Conservation (phyloP, 164 flowering plant species). For the Chimonanthus praecox region DNA sequence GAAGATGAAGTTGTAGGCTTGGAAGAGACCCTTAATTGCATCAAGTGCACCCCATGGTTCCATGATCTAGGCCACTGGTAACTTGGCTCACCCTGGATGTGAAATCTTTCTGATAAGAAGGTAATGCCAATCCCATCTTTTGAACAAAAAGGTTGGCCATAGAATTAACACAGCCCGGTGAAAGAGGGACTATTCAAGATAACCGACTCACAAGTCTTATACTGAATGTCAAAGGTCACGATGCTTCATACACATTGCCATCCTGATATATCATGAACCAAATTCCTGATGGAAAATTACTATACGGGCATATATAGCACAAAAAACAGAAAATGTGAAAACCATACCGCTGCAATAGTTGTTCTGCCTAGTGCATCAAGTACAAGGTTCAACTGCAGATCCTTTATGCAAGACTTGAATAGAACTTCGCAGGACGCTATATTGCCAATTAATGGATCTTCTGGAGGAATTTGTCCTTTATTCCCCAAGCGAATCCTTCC, state of each 20-base stretch:
- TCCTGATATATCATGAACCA: neutral
- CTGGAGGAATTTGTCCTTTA: conserved; percentile 17
- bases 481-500: conserved; percentile 25
- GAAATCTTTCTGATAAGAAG: neutral
- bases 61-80: neutral
- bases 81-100: neutral
- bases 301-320: neutral
- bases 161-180: conserved; percentile 15
- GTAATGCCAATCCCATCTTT: neutral
- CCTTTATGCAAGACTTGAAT: conserved; percentile 28
- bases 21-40: too few relatives aligned
- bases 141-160: conserved; percentile 6
- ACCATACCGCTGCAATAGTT: conserved; percentile 45
- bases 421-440: conserved; percentile 45
- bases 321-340: neutral
- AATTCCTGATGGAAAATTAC: neutral
- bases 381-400: conserved; percentile 41
- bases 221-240: neutral
- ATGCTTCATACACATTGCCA: neutral
- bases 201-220: neutral
- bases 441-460: conserved; percentile 26
- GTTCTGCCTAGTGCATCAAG: conserved; percentile 33
- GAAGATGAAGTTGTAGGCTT: too few relatives aligned
- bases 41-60: neutral
- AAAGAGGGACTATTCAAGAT: neutral